Conservation (phyloP, 2,329 filamentous ascomycete genomes). For the Epichloe amarillans region DNA sequence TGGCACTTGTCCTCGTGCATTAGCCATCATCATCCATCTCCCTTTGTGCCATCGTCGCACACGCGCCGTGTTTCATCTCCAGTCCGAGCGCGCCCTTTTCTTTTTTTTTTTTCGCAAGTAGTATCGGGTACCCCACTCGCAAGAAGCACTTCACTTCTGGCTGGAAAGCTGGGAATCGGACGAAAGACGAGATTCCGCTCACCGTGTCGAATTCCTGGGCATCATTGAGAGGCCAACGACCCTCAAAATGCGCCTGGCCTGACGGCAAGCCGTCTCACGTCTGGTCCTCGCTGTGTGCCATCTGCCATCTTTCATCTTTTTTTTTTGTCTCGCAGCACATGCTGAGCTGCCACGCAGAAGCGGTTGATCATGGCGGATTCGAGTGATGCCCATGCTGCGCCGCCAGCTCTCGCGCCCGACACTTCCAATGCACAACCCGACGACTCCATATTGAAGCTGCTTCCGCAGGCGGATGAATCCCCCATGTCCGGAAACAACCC, state of each 20-base stretch:
- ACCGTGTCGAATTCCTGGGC: not conserved
- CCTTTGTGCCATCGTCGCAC: too few species aligned
- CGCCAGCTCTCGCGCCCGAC: not conserved
- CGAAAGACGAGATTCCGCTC: not conserved
- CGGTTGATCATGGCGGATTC: not conserved
- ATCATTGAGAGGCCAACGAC: not conserved
- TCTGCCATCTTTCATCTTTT: constrained; percentile 14
- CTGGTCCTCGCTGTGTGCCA: constrained; percentile 8
- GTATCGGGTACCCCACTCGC: too few species aligned
- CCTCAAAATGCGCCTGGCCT: constrained; percentile 24
- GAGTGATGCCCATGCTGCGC: not conserved
- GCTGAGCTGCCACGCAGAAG: constrained; percentile 4
- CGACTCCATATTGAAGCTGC: constrained; percentile 6
- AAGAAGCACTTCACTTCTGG: not conserved
- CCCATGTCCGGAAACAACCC: not conserved
- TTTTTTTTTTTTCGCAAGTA: too few species aligned
- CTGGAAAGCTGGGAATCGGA: not conserved
- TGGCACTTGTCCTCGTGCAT: too few species aligned
- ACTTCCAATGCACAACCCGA: constrained; percentile 4
- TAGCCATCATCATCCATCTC: too few species aligned
- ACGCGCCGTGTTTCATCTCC: too few species aligned
- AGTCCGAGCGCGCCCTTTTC: too few species aligned
- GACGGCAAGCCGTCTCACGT: constrained; percentile 15
- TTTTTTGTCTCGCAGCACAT: constrained; percentile 14
- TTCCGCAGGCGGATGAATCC: constrained; percentile 10